Percentiles rank a stretch among this genome's conserved stretches.
Conservation (phyloP, 176 grass and related monocot genomes). For the Oryza meridionalis region DNA sequence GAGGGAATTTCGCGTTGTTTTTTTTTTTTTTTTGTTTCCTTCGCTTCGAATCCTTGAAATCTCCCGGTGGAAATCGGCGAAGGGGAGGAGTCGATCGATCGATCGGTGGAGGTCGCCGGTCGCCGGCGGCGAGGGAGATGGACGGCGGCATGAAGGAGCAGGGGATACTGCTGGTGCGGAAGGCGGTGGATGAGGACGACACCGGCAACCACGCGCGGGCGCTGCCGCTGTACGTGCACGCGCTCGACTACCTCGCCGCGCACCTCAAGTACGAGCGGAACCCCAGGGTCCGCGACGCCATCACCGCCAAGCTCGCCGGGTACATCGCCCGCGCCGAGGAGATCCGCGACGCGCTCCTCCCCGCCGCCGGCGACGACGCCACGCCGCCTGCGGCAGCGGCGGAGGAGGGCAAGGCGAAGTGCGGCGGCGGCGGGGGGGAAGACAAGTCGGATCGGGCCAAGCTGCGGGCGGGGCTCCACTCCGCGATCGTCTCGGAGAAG, state of each 20-base stretch:
- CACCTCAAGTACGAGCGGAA: conserved; percentile 35
- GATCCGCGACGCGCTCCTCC: conserved; percentile 40
- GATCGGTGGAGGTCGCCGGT: too few relatives aligned
- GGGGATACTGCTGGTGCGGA: conserved; percentile 19
- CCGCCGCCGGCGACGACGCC: background rate
- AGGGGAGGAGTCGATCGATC: too few relatives aligned
- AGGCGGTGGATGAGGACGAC: conserved; percentile 31
- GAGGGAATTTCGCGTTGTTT: too few relatives aligned
- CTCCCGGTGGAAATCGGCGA: too few relatives aligned
- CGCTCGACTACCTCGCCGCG: conserved; percentile 22
- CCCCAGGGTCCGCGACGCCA: conserved; percentile 26
- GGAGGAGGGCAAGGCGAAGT: conserved; percentile 40
- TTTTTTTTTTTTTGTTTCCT: too few relatives aligned
- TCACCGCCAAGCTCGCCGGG: background rate
- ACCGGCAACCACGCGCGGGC: conserved; percentile 12
- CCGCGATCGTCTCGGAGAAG: conserved; percentile 67
- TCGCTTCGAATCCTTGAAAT: too few relatives aligned
- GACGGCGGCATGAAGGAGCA: conserved; percentile 31
- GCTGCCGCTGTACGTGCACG: background rate
- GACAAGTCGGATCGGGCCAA: conserved; percentile 66
- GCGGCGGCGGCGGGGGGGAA: conserved; percentile 18
- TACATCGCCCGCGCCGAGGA: conserved; percentile 35
- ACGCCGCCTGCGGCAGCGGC: background rate
- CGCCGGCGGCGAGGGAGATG: background rate
- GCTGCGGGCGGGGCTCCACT: conserved; percentile 55